Conservation (phyloP, 83 land plant species). For the Picea abies region DNA sequence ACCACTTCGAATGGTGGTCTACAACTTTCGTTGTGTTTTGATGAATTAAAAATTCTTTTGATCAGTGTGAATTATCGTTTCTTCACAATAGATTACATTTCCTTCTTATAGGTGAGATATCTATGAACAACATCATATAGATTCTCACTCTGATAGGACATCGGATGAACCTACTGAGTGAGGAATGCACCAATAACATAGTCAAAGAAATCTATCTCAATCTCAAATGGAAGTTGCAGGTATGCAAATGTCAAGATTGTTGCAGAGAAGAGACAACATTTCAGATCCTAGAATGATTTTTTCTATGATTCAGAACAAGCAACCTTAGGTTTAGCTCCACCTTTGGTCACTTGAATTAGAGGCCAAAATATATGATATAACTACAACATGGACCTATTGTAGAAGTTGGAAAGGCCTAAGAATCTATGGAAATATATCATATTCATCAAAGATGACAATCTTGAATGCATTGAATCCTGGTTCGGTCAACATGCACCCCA, state of each 20-base stretch:
- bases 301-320: background rate
- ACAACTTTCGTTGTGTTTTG: no score
- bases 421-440: background rate
- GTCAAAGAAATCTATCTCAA: background rate
- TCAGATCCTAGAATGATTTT: background rate
- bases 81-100: no score
- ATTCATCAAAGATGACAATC: background rate
- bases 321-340: background rate
- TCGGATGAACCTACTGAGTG: no score
- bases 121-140: no score
- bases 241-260: background rate
- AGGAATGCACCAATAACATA: no score
- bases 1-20: background rate
- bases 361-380: background rate
- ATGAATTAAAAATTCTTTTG: no score
- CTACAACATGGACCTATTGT: background rate
- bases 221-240: background rate
- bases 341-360: background rate
- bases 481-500: background rate
- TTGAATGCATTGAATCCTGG: background rate
- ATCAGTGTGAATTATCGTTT: no score
- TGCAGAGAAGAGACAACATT: background rate
- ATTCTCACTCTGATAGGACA: no score
- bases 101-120: no score
- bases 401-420: background rate